Conservation (phyloP, 2,329 filamentous ascomycete genomes). For the Madurella fahalii region DNA sequence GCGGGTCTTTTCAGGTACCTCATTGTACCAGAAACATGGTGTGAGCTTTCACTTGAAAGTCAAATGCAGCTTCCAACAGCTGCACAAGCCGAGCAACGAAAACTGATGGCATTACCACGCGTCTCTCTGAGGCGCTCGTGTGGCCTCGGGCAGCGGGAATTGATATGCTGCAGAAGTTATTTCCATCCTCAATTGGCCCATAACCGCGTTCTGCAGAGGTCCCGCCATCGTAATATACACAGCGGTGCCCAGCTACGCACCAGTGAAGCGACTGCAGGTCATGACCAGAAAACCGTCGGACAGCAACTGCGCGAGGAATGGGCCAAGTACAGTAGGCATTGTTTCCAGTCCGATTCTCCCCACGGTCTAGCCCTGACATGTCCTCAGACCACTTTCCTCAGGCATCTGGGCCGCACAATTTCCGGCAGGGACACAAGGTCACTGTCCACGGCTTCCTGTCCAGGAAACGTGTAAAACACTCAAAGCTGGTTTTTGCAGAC, state of each 20-base stretch:
- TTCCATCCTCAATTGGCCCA: background rate
- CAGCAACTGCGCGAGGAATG: conserved; percentile 28
- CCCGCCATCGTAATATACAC: conserved; percentile 7
- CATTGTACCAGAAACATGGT: background rate
- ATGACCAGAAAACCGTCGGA: background rate
- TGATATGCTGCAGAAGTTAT: background rate
- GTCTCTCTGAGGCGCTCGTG: conserved; percentile 19
- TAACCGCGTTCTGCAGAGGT: conserved; percentile 1
- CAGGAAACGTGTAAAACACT: conserved; percentile 62
- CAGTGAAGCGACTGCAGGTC: background rate
- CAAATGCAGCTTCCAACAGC: conserved; percentile 2
- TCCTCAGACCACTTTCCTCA: conserved; percentile 31
- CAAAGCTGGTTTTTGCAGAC: conserved; percentile 67
- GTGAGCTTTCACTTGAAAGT: background rate
- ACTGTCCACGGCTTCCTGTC: conserved; percentile 69
- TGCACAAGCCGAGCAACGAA: background rate
- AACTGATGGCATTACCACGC: conserved; percentile 20
- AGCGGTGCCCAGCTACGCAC: background rate
- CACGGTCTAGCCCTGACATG: conserved; percentile 6
- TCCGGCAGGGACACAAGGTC: conserved; percentile 38
- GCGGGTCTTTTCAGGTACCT: conserved; percentile 1
- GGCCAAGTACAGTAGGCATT: conserved; percentile 42
- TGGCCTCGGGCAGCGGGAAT: conserved; percentile 4
- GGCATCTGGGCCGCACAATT: conserved; percentile 27
- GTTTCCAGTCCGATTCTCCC: conserved; percentile 15